Base-by-base conservation (phyloP, 768 basidiomycete genomes). In the Lentinula detonsa region DNA sequence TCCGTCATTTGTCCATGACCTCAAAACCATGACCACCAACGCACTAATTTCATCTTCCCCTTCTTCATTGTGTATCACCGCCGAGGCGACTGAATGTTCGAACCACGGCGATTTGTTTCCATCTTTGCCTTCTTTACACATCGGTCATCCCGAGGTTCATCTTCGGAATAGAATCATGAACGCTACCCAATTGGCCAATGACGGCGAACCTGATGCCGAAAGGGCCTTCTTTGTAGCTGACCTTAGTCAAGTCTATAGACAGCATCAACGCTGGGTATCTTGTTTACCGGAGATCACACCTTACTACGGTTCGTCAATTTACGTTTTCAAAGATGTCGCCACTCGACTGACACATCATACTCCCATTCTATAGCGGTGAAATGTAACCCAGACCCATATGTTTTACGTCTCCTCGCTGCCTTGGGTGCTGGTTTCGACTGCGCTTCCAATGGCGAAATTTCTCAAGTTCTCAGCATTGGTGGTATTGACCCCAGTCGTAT, bases 161-260 rank as follows among this genome's bases (percentile, higher is more conserved):
- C 80, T 93, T 59, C 79, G 90, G 52, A 84, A 84, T 63, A 90
- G 90, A n/a, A 82, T 93, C 57, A 85, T 92, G 76, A 78, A 79
- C 31, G 86, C 89, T 1, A 75, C 80, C 4, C 75, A 76, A 59
- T 76, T 80, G 40, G 74, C 79, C 28, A 78, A 79, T 34, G 79
- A 77, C 23, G 77, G 83, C 61, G 81, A 82, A 63, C 80, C 80
- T 21, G 87, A 93, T 68, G 90, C 94, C 11, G 97, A 98, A 75
- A 87, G 87, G 61, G 97, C 97, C 7, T 98, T 98, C 73, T 98
- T 98, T 68, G 95, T 97, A 10, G 94, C 91, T 10, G 97, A 99
- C 73, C 85, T 99, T 46, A 85, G 88, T 66, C 83, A 88, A 65
- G 90, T 98, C 4, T 97, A 91, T 72, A 77, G 76, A 57, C 94